Percentiles rank a stretch among this genome's conserved stretches.
These are phyloP conservation scores for Zygoascus meyerae DNA, from an alignment of 1,139 yeast species.

Conservation along the genomic window DNA sequence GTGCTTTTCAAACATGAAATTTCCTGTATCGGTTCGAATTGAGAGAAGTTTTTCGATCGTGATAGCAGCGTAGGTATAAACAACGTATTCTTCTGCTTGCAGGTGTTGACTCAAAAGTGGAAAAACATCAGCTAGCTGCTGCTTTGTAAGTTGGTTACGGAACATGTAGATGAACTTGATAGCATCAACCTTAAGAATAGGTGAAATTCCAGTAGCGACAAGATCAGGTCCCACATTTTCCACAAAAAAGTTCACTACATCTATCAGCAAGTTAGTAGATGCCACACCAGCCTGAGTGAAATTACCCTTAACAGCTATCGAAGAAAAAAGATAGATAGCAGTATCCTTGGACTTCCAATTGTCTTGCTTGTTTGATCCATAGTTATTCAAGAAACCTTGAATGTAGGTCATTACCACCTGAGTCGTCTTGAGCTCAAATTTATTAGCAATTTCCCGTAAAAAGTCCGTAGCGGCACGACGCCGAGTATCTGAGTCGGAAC, in stretches of 20 bases:
- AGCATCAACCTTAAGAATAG: constrained; percentile 80
- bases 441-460: constrained; percentile 76
- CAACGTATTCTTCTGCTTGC: constrained; percentile 65
- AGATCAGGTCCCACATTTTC: constrained; percentile 79
- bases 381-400: constrained; percentile 53
- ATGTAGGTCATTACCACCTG: constrained; percentile 73
- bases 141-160: constrained; percentile 87
- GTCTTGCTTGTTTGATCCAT: constrained; percentile 36
- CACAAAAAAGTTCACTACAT: constrained; percentile 80
- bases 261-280: constrained; percentile 74
- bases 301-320: constrained; percentile 87
- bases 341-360: constrained; percentile 86
- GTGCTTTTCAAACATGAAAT: constrained; percentile 58
- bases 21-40: constrained; percentile 47
- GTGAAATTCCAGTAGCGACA: constrained; percentile 39
- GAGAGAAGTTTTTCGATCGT: constrained; percentile 85
- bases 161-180: constrained; percentile 85
- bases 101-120: constrained; percentile 70
- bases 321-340: constrained; percentile 77
- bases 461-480: constrained; percentile 90
- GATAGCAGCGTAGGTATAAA: constrained; percentile 88
- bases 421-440: constrained; percentile 70
- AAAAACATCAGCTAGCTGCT: constrained; percentile 69
- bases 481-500: constrained; percentile 89
- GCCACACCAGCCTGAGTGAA: constrained; percentile 85